phyloP scores from a whole-genome alignment of 768 basidiomycete species.

The Baorangia bicolor region DNA sequence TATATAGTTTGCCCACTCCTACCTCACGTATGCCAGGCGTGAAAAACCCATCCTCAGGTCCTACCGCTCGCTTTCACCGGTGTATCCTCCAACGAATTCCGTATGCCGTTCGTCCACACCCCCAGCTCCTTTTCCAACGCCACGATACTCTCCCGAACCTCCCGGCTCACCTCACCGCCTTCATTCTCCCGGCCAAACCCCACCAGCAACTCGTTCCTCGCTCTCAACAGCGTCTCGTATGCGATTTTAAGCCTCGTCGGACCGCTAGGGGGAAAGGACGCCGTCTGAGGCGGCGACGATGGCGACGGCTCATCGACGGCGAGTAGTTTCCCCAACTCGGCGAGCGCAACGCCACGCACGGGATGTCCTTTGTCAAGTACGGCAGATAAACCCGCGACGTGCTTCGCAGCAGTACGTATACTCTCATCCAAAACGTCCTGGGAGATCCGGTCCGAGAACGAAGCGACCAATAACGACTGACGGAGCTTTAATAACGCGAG shows the following conservation, averaged over 20 bases:
- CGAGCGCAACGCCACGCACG: slow-evolving; percentile 66
- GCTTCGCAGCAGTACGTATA: slow-evolving; percentile 55
- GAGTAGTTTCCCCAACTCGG: slow-evolving; percentile 80
- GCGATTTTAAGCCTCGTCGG: slow-evolving; percentile 61
- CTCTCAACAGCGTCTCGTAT: slow-evolving; percentile 59
- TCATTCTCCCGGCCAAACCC: slow-evolving; percentile 72
- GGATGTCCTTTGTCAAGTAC: slow-evolving; percentile 72
- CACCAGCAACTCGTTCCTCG: slow-evolving; percentile 57
- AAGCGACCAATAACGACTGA: slow-evolving; percentile 60
- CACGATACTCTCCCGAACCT: slow-evolving; percentile 58
- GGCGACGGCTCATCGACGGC: slow-evolving; percentile 72
- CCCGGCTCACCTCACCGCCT: slow-evolving; percentile 69
- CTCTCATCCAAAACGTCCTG: slow-evolving; percentile 61
- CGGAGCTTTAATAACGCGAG: slow-evolving; percentile 73
- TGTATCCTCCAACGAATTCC: slow-evolving; percentile 51
- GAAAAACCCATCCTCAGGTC: background rate
- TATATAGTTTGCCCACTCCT: background rate
- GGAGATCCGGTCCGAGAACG: slow-evolving; percentile 40
- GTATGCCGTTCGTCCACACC: slow-evolving; percentile 64
- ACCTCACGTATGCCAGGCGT: background rate
- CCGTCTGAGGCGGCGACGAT: slow-evolving; percentile 12
- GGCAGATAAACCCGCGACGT: slow-evolving; percentile 49
- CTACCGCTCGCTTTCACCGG: background rate
- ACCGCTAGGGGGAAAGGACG: slow-evolving; percentile 65
- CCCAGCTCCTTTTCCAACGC: slow-evolving; percentile 71